Evolutionary conservation across 768 basidiomycete species (phyloP).

Genomic region (Suillus ampliporus): DNA sequence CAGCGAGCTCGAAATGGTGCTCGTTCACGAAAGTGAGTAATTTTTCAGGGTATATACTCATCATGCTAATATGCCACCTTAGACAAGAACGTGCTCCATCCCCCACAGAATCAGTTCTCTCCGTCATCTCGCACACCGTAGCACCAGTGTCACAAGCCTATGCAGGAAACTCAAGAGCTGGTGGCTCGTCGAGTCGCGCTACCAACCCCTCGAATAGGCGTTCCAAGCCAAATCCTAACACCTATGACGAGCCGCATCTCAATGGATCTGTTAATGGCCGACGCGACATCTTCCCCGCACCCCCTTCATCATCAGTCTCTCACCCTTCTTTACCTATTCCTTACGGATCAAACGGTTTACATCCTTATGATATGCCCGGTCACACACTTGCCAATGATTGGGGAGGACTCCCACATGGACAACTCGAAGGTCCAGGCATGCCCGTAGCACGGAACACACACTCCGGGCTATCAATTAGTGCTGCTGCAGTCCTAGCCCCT

Average conservation of each 20-base stretch:
- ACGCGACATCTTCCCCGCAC: slow-evolving; percentile 52
- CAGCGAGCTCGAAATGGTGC: slow-evolving; percentile 57
- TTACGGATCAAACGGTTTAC: slow-evolving; percentile 42
- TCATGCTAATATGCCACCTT: slow-evolving; percentile 15
- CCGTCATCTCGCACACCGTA: slow-evolving; percentile 69
- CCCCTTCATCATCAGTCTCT: slow-evolving; percentile 51
- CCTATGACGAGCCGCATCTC: slow-evolving; percentile 49
- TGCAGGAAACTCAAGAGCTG: slow-evolving; percentile 31
- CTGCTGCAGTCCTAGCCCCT: slow-evolving; percentile 30
- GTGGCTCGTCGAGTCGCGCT: slow-evolving; percentile 38
- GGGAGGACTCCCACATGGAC: slow-evolving; percentile 55
- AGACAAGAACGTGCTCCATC: slow-evolving; percentile 71
- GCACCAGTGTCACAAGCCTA: slow-evolving; percentile 39
- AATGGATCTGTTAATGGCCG: slow-evolving; percentile 41
- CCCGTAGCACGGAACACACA: slow-evolving; percentile 58
- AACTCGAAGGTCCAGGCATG: slow-evolving; percentile 81
- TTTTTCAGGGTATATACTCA: neutral
- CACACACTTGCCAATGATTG: slow-evolving; percentile 50
- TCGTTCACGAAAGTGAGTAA: slow-evolving; percentile 65
- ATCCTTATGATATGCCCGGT: slow-evolving; percentile 46
- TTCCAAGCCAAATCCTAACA: slow-evolving; percentile 42
- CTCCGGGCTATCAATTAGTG: slow-evolving; percentile 27
- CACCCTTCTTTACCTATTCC: slow-evolving; percentile 63
- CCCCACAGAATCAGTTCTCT: slow-evolving; percentile 75
- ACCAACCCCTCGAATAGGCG: slow-evolving; percentile 48